phyloP scores from a whole-genome alignment of 1,284 basidiomycete genomes.

The Peniophora sp. region DNA sequence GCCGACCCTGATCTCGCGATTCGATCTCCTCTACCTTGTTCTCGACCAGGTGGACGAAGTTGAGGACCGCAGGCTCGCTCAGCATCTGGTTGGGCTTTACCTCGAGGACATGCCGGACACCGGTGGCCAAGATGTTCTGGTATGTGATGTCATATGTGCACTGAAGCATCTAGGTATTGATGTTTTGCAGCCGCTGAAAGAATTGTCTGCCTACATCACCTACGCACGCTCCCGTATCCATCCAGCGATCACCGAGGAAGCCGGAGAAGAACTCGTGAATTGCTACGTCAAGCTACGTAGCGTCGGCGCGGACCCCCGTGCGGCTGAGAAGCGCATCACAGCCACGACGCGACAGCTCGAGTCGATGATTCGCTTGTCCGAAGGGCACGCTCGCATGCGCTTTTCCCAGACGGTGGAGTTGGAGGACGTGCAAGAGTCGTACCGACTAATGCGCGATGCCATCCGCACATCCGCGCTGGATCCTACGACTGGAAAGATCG shows the following conservation, averaged over 20 bases:
- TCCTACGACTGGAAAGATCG: slow-evolving; percentile 91
- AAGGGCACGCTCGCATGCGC: slow-evolving; percentile 95
- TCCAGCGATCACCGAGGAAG: slow-evolving; percentile 84
- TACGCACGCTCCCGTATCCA: slow-evolving; percentile 87
- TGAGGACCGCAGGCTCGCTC: slow-evolving; percentile 84
- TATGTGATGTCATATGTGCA: slow-evolving; percentile 28
- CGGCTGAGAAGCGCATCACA: slow-evolving; percentile 89
- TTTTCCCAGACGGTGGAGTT: slow-evolving; percentile 82
- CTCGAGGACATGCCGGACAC: slow-evolving; percentile 82
- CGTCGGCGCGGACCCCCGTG: slow-evolving; percentile 83
- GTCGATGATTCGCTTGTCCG: slow-evolving; percentile 95
- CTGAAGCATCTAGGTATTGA: background rate
- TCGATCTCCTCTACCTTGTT: slow-evolving; percentile 96
- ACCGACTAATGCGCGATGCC: slow-evolving; percentile 90
- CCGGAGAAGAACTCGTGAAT: slow-evolving; percentile 77
- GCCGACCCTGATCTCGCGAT: slow-evolving; percentile 95
- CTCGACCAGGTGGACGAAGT: slow-evolving; percentile 92
- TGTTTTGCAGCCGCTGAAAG: slow-evolving; percentile 66
- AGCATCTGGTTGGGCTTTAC: slow-evolving; percentile 91
- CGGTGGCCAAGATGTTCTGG: slow-evolving; percentile 69
- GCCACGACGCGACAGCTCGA: slow-evolving; percentile 97
- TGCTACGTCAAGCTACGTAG: slow-evolving; percentile 94
- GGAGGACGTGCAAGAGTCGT: slow-evolving; percentile 86
- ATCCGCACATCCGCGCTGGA: slow-evolving; percentile 93
- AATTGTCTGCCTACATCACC: slow-evolving; percentile 91